A percentile compares a stretch with the other conserved stretches of the same genome.
These are phyloP conservation scores for Vitis hybrid DNA, from an alignment of 177 flowering plant genomes.

Conservation along the genomic window DNA sequence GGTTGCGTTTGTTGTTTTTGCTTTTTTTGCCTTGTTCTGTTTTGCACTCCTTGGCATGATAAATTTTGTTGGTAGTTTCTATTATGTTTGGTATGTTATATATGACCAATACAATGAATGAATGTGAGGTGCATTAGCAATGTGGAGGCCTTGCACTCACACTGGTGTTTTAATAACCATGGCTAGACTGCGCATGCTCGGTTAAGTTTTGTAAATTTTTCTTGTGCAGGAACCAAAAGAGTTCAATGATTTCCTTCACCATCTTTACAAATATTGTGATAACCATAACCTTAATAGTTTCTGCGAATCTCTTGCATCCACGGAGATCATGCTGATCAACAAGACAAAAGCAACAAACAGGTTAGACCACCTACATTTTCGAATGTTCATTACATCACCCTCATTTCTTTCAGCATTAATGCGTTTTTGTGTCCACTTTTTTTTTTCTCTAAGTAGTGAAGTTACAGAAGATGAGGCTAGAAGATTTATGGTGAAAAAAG, in stretches of 20 bases:
- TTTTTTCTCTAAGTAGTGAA: no score
- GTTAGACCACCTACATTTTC: conserved; percentile 26
- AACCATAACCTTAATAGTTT: conserved; percentile 47
- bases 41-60: no score
- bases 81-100: background rate
- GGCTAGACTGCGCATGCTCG: background rate
- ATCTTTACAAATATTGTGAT: conserved; percentile 44
- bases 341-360: conserved; percentile 83
- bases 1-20: background rate
- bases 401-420: background rate
- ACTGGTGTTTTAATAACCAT: background rate
- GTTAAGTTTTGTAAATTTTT: background rate
- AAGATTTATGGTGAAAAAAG: no score
- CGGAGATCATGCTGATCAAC: conserved; percentile 54
- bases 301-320: conserved; percentile 49
- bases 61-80: background rate
- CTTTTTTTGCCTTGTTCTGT: background rate
- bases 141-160: no score
- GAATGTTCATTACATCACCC: background rate
- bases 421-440: background rate
- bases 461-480: no score
- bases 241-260: conserved; percentile 70
- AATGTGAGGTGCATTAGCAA: no score
- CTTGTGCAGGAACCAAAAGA: conserved; percentile 68
- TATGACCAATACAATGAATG: no score